These are phyloP conservation scores for Lunularia cruciata DNA, from an alignment of 225 moss, liverwort and hornwort species.

Conservation along the genomic window DNA sequence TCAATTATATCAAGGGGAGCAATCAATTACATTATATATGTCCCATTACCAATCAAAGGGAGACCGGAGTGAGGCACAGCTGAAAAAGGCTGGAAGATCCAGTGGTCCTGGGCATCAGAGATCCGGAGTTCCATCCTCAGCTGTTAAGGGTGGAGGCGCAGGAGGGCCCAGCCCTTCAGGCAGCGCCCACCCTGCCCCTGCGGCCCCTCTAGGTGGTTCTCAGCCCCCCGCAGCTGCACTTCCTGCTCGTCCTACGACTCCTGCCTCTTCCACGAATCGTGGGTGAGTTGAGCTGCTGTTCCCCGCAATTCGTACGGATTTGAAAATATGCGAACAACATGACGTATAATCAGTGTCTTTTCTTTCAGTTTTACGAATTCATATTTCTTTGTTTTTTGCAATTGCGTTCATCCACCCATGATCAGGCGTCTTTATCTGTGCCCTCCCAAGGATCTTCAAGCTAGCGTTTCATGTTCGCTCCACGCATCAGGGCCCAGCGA, in stretches of 20 bases:
- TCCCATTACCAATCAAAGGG: slow-evolving; percentile 98
- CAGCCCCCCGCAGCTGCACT: slow-evolving; percentile 54
- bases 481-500: too few relatives aligned
- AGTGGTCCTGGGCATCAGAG: slow-evolving; percentile 69
- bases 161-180: slow-evolving; percentile 93
- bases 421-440: too few relatives aligned
- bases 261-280: slow-evolving; percentile 79
- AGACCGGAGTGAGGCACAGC: slow-evolving; percentile 98
- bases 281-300: slow-evolving; percentile 51
- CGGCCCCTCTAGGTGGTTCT: slow-evolving; percentile 41
- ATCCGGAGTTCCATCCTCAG: slow-evolving; percentile 68
- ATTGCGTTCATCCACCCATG: too few relatives aligned
- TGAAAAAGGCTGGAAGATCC: slow-evolving; percentile 96
- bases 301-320: slow-evolving; percentile 1
- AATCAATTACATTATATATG: slow-evolving; percentile 95
- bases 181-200: slow-evolving; percentile 68
- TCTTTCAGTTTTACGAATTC: too few relatives aligned
- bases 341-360: slow-evolving; percentile 10
- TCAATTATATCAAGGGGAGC: slow-evolving; percentile 53
- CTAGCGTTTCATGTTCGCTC: too few relatives aligned
- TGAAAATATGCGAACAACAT: not conserved
- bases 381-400: too few relatives aligned
- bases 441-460: too few relatives aligned
- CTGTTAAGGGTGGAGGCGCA: slow-evolving; percentile 81
- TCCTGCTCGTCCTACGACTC: slow-evolving; percentile 41